Conservation (phyloP, 2,329 filamentous ascomycete genomes). For the Aspergillus sp. region DNA sequence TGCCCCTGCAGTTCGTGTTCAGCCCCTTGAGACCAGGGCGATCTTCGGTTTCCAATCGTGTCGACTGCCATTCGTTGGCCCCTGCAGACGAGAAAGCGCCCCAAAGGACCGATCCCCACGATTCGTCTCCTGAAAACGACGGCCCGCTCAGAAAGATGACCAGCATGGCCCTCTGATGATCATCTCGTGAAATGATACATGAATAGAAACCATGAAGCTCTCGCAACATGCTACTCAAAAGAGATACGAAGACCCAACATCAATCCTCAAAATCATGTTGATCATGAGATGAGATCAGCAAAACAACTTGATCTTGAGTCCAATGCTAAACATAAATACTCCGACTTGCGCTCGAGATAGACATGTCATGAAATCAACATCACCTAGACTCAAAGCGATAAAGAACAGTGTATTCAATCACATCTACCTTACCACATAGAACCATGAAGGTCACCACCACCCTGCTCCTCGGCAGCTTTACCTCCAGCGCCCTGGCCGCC, state of each 20-base stretch:
- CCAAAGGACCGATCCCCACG: too few species aligned
- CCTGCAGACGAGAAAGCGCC: not conserved
- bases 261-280: too few species aligned
- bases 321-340: not conserved
- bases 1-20: not conserved
- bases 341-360: not conserved
- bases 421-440: not conserved
- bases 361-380: not conserved
- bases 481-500: not conserved
- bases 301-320: too few species aligned
- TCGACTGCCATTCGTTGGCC: not conserved
- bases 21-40: not conserved
- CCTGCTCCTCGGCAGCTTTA: conserved; percentile 1
- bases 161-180: not conserved
- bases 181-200: not conserved
- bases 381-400: not conserved
- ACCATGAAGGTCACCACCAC: conserved; percentile 7
- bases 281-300: not conserved
- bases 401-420: not conserved
- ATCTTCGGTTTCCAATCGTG: not conserved
- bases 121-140: not conserved
- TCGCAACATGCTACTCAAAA: not conserved
- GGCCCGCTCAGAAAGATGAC: too few species aligned
- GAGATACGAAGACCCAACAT: not conserved
- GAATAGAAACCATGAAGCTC: not conserved